Base-by-base conservation (phyloP, 1,139 yeast genomes). In the Scheffersomyces titani region DNA sequence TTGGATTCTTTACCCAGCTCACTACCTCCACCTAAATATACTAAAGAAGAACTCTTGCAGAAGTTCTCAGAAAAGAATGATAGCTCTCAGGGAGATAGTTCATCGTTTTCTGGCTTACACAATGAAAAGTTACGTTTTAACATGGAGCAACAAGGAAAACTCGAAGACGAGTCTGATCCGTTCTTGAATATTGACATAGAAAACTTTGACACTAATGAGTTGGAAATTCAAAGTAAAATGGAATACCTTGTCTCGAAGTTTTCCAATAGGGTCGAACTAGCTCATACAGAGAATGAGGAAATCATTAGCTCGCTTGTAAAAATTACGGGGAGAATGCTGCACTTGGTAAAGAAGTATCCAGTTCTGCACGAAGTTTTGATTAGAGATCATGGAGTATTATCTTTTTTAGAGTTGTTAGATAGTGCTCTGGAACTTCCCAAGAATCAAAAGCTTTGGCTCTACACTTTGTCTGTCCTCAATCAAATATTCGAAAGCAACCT, bases 331-430 rank as follows among this genome's bases (percentile, higher is more conserved):
- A 66, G 79, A 54, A 77, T 80, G 68, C 67, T 76, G 47, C 80
- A 77, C 59, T 63, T 79, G 51, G 76, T 77, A 3, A 76, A 75
- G 58, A 79, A 80, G 59, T 78, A 80, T 57, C 78, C 75, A 19
- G 66, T 69, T 55, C 81, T 78, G 72, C 81, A 71, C 53, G 80
- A 76, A 50, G 73, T 74, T 3, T 71, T 84, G 48, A 71, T 83
- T 24, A 70, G 82, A 57, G 82, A 79, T 50, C 87, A 83, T 63
- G 86, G 87, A 0, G 70, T 83, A 5, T 65, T 82, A 22, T 75
- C 85, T 0, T 64, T 84, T 2, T 66, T 84, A 57, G 87, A 83
- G 61, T 64, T 84, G 5, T 69, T 84, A 51, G 85, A 81, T 50
- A 70, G 68, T 55, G 73, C 75, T 0, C 68, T 68, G 44, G 81